Base-by-base conservation (phyloP, 2,329 filamentous ascomycete genomes). In the Coleophoma crateriformis region DNA sequence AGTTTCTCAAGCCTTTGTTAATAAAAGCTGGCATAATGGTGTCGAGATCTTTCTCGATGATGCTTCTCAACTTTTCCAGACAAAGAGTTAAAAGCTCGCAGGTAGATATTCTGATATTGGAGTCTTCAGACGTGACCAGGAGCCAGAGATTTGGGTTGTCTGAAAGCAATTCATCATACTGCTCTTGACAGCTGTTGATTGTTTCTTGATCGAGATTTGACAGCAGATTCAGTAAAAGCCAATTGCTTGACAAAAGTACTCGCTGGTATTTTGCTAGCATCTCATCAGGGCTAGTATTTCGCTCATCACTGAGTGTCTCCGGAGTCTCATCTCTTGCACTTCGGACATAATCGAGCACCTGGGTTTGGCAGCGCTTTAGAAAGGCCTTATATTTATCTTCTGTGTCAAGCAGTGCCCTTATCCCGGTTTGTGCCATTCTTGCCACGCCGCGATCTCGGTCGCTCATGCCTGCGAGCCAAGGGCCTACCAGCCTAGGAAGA, bases 391-490 rank as follows among this genome's bases (percentile, higher is more conserved):
- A 72, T 69, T 96, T 99, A 49, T 95, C 90, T 15, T 87, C 80
- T 0, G 86, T 90, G 17, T 79, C 79, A 49, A 97, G 85, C 38
- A 96, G 88, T 2, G 78, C 79, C 1, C 79, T 78, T 15, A 96
- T 74, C 0, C 91, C 87, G 42, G 92, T 85, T 51, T 80, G 77
- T 2, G 91, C 90, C n/a, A 88, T 82, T 50, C 84, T 82, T 7
- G 87, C 77, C 13, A 90, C 90, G 15, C 77, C 77, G 49, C 84
- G 82, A 63, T 99, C 92, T 57, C 81, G 86, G 66, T 99, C 94
- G 64, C 90, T 95, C 2, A 87, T 79, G 1, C 92, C 94, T 7
- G 88, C 87, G 12, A 97, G 77, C 94, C 95, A 99, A n/a, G 89
- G 78, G 10, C 87, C 90, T 42, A 95, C 84, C 34, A 95, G 75